Evolutionary conservation across 495 filamentous ascomycete genomes (phyloP).

Genomic region (Penicillium mononematosum): DNA sequence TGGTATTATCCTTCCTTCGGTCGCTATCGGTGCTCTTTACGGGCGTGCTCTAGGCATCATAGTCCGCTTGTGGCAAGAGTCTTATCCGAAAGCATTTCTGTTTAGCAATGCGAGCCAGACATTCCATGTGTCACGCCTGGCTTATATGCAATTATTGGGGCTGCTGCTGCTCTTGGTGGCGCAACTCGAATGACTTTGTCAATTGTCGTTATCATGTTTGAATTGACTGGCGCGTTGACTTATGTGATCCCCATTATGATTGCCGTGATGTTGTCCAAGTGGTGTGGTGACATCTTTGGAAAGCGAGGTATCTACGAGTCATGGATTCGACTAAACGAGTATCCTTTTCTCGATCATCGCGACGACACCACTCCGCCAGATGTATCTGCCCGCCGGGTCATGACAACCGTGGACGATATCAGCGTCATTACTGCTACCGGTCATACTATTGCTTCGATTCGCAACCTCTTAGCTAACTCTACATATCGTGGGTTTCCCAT

Average conservation of each 20-base stretch:
- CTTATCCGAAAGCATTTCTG: constrained; percentile 70
- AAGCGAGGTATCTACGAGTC: constrained; percentile 94
- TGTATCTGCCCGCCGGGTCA: constrained; percentile 77
- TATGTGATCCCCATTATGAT: constrained; percentile 99
- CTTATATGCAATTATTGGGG: constrained; percentile 94
- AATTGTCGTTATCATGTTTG: constrained; percentile 99
- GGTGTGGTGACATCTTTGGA: constrained; percentile 96
- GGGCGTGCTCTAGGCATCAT: constrained; percentile 89
- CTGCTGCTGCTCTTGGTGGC: constrained; percentile 91
- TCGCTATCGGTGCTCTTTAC: constrained; percentile 90
- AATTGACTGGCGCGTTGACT: constrained; percentile 91
- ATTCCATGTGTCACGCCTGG: constrained; percentile 90
- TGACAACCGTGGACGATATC: constrained; percentile 90
- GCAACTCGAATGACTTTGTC: constrained; percentile 97
- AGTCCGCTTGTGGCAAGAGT: constrained; percentile 83
- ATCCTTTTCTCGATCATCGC: constrained; percentile 91
- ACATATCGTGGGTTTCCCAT: constrained; percentile 92
- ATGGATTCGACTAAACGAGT: constrained; percentile 96
- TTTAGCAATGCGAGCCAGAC: constrained; percentile 85
- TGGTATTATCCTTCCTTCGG: constrained; percentile 94
- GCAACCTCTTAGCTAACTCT: constrained; percentile 64
- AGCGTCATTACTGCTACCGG: constrained; percentile 79
- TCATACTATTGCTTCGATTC: constrained; percentile 77
- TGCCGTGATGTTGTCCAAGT: constrained; percentile 97
- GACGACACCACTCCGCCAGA: constrained; percentile 82